These are phyloP conservation scores for Aspergillus ellipticus DNA, from an alignment of 495 filamentous ascomycete genomes.

Conservation along the genomic window DNA sequence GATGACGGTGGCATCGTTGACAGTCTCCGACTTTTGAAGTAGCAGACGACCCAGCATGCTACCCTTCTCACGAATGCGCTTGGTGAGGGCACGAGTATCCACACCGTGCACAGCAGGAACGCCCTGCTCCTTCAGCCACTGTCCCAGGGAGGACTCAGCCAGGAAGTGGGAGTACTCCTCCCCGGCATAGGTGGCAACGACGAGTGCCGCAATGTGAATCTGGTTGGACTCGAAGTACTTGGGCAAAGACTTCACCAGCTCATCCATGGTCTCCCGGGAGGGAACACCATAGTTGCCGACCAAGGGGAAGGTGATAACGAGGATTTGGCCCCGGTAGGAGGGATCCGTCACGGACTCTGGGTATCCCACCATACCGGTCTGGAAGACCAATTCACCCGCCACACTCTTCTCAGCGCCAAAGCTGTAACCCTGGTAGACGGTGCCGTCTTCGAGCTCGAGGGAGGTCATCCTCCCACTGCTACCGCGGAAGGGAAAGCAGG, in stretches of 20 bases:
- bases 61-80: conserved; percentile 86
- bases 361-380: conserved; percentile 99
- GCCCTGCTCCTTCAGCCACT: conserved; percentile 93
- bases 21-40: conserved; percentile 56
- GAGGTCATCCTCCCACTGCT: conserved; percentile 59
- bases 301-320: conserved; percentile 86
- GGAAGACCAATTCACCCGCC: conserved; percentile 95
- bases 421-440: conserved; percentile 85
- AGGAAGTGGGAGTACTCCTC: conserved; percentile 94
- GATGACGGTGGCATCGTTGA: conserved; percentile 44
- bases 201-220: conserved; percentile 88
- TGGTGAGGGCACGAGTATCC: conserved; percentile 90
- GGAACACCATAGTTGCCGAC: conserved; percentile 96
- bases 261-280: conserved; percentile 73
- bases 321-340: conserved; percentile 87
- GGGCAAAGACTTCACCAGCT: conserved; percentile 75
- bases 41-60: conserved; percentile 95
- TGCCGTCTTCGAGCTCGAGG: conserved; percentile 88
- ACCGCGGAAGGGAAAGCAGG: conserved; percentile 36
- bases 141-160: conserved; percentile 79
- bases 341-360: conserved; percentile 93
- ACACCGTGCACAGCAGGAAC: conserved; percentile 96
- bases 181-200: conserved; percentile 85
- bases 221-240: conserved; percentile 87
- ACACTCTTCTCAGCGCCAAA: conserved; percentile 91